Base-by-base conservation (phyloP, 129 eudicot genomes). In the Apium graveolens region DNA sequence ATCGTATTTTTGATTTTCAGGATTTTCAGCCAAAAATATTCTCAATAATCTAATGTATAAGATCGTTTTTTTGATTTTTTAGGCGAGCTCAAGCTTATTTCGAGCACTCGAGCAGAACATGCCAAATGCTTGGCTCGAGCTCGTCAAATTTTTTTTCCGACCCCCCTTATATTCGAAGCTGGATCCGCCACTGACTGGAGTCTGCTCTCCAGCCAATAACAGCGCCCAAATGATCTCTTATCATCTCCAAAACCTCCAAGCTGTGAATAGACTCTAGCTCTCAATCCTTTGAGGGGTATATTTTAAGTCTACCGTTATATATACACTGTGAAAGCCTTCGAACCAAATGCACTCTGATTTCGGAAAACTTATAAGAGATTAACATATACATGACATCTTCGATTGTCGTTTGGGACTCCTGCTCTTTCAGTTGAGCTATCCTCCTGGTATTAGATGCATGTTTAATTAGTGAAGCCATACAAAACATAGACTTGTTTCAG, bases 181-280 rank as follows among this genome's bases (percentile, higher is more conserved):
- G n/a, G n/a, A n/a, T n/a, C n/a, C n/a, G n/a, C n/a, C n/a, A n/a
- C n/a, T n/a, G n/a, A n/a, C n/a, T 87, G 7, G 96, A 82, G 78
- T 89, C 85, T 24, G 93, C 81, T 80, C 81, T 84, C 91, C 86
- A 84, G 35, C 97, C 98, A n/a, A 86, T 70, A 60, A 86, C 86
- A 35, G 85, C 73, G 5, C 87, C 85, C 16, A 95, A 81, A 78
- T 95, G 93, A 44, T 90, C 85, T 66, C 79, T 83, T 31, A 91
- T 85, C 93, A 95, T 83, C 81, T 95, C 88, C 74, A 90, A 79
- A 37, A 85, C 87, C 63, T 95, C 98, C 13, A 73, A 76, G 87
- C 82, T 91, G 65, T 91, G 90, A 72, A 91, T 88, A 7, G 97
- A 91, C 75, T 91, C 94, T 60, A 95, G 91, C 83, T 90, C 96